Evolutionary conservation across 805 yeast species (phyloP).

Genomic region (Wickerhamiella siamensis): DNA sequence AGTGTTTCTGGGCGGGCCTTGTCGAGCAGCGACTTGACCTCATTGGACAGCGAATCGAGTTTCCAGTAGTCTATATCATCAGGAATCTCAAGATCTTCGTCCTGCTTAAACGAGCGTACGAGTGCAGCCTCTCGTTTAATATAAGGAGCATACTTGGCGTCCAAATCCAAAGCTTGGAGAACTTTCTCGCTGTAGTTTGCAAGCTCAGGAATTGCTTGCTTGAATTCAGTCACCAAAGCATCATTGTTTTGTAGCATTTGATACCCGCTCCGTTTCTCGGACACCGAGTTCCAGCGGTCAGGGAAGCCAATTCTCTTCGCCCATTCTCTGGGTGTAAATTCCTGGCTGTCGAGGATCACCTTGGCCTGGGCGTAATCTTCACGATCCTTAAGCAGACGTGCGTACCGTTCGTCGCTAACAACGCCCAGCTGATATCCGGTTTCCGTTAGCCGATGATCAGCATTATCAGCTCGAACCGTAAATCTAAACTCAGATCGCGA

Average conservation of each 20-base stretch:
- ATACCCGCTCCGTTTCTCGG: constrained; percentile 28
- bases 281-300: constrained; percentile 34
- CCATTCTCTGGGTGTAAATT: constrained; percentile 53
- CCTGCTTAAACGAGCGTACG: constrained; percentile 66
- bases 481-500: constrained; percentile 89
- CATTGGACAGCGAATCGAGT: constrained; percentile 55
- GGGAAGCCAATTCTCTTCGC: constrained; percentile 28
- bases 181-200: constrained; percentile 31
- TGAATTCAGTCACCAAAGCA: constrained; percentile 43
- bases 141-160: constrained; percentile 73
- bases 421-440: constrained; percentile 54
- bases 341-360: constrained; percentile 31
- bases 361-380: constrained; percentile 31
- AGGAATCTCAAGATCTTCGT: constrained; percentile 68
- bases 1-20: constrained; percentile 72
- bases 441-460: constrained; percentile 70
- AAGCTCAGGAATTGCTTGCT: constrained; percentile 28
- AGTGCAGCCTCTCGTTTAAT: constrained; percentile 56
- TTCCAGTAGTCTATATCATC: constrained; percentile 43
- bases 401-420: constrained; percentile 46
- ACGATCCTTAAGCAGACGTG: constrained; percentile 32
- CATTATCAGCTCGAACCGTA: constrained; percentile 84
- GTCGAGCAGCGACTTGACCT: constrained; percentile 55
- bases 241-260: constrained; percentile 35
- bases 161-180: constrained; percentile 50